Base-by-base conservation (phyloP, 2,329 filamentous ascomycete genomes). In the Chalara sp. region DNA sequence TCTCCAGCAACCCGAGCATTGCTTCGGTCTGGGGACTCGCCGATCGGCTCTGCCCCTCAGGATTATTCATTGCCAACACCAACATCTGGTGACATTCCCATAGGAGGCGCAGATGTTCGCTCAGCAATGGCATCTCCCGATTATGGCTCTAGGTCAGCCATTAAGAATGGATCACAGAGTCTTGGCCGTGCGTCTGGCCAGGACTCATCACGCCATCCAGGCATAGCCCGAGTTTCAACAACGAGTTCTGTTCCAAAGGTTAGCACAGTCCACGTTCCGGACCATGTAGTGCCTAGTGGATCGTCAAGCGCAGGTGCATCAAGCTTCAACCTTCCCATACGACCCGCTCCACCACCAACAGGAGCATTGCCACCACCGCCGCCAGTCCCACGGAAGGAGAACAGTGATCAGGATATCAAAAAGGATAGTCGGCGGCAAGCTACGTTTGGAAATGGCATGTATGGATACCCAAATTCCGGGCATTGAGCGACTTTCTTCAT, bases 1-100 rank as follows among this genome's bases (percentile, higher is more conserved):
- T 88, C 86, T 8, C 89, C 90, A 1, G 81, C 87, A 6, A 89
- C 87, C 1, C 84, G 88, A 64, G 86, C 89, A 8, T 77, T 92
- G 33, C 77, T 90, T 45, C 81, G 85, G 53, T 78, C 78, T 30
- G 75, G 71, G 59, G 80, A 84, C 59, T 84, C 80, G 8, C 79
- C 81, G 6, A 80, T 60, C 33, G 51, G 58, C 7, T 57, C 59
- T 21, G 65, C 57, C 51, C 65, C 58, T 61, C 70, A 57, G 53
- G 73, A 73, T 49, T 69, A 72, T 48, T 71, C 73, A 45, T 68
- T 76, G 51, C 71, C 72, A 56, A 87, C 83, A 13, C 84, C 86
- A 32, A 86, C 83, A 8, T 86, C 84, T 49, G 84, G 83, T 52
- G 83, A 89, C 60, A 88, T 89, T 53, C 83, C 83, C 39, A 81